These are phyloP conservation scores for Fermentozyma sake DNA, from an alignment of 1,139 yeast species.

Conservation along the genomic window DNA sequence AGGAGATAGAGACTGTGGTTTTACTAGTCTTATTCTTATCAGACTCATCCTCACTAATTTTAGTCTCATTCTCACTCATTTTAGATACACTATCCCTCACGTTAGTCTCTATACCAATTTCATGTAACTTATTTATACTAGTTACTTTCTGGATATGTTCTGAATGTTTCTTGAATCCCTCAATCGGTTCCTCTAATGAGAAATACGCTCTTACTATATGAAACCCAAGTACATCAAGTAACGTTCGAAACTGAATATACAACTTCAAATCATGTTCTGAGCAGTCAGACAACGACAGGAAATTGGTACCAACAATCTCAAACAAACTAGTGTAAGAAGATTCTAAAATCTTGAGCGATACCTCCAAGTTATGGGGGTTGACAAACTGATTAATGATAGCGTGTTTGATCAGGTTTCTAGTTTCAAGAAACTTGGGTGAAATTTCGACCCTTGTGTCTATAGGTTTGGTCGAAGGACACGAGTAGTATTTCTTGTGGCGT, in stretches of 20 bases:
- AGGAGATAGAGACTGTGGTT: too few species aligned
- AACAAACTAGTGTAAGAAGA: constrained; percentile 31
- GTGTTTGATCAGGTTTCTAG: constrained; percentile 37
- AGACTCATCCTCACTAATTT: too few species aligned
- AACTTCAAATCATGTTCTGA: constrained; percentile 27
- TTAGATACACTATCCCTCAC: constrained; percentile 1
- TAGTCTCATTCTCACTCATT: constrained; percentile 1
- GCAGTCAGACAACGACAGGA: constrained; percentile 12
- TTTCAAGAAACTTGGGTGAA: constrained; percentile 37
- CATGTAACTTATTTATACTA: constrained; percentile 7
- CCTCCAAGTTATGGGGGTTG: constrained; percentile 33
- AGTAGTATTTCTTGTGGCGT: constrained; percentile 35
- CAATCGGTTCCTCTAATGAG: constrained; percentile 54
- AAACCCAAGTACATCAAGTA: constrained; percentile 58
- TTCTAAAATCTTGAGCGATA: constrained; percentile 27
- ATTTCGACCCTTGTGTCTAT: constrained; percentile 29
- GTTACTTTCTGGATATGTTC: constrained; percentile 51
- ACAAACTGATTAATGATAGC: constrained; percentile 31
- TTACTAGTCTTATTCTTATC: too few species aligned
- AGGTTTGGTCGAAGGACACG: constrained; percentile 23
- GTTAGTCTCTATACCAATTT: too few species aligned
- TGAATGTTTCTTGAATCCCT: constrained; percentile 60
- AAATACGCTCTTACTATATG: constrained; percentile 62
- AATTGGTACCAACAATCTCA: constrained; percentile 19
- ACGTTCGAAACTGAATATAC: constrained; percentile 30